Evolutionary conservation across 306 rosid species (phyloP).

Genomic region (Vachellia collinsii): DNA sequence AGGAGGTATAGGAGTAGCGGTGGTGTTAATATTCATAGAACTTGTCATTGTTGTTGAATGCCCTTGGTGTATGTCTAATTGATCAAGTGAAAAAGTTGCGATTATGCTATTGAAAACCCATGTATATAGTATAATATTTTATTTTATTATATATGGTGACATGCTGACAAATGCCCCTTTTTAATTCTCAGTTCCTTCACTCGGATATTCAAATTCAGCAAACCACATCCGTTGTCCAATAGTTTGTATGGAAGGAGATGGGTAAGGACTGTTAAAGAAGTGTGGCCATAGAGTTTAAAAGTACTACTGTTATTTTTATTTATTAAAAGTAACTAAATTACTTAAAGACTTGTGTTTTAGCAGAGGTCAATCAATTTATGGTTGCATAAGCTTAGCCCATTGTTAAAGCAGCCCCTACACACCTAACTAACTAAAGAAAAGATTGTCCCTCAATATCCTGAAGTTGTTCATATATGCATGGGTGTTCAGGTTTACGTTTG

Average conservation of each 20-base stretch:
- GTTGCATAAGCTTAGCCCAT: neutral
- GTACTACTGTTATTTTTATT: neutral
- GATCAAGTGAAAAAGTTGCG: neutral
- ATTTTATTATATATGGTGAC: conserved; percentile 23
- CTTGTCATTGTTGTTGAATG: neutral
- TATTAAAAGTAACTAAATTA: neutral
- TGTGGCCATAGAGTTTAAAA: neutral
- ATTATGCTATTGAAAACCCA: neutral
- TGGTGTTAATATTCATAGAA: neutral
- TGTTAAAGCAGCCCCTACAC: neutral
- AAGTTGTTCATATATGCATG: conserved; percentile 28
- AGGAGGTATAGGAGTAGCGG: conserved; percentile 14
- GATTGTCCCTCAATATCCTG: conserved; percentile 32
- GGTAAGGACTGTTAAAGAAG: conserved; percentile 49
- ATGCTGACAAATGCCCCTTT: conserved; percentile 28
- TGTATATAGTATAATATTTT: neutral
- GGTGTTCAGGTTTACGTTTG: conserved; percentile 82
- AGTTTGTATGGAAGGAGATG: conserved; percentile 60
- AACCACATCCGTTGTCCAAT: conserved; percentile 51
- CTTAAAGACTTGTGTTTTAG: conserved; percentile 1
- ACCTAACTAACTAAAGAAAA: neutral
- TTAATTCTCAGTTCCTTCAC: conserved; percentile 69
- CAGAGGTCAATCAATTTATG: neutral
- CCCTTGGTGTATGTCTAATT: neutral
- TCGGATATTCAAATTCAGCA: conserved; percentile 70